Base-by-base conservation (phyloP, 192 early-diverging fungal genomes). In the Rhizophagus sp. region DNA sequence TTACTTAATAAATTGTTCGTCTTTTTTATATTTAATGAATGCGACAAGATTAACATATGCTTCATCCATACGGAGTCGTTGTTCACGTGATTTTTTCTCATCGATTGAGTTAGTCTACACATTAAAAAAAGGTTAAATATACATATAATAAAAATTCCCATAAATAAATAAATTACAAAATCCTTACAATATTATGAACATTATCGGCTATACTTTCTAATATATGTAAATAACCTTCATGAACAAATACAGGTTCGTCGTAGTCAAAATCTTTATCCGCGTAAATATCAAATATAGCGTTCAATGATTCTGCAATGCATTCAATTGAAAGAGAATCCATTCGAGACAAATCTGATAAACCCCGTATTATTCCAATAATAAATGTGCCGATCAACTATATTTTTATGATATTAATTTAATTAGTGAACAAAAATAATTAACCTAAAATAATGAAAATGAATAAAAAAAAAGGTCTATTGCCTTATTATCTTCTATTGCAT, bases 271-370 rank as follows among this genome's bases (percentile, higher is more conserved):
- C 90, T 34, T 81, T 86, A 76, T 98, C 97, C 49, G 90, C 89
- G 82, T 97, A 98, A 30, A 97, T 90, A 79, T 98, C 97, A 78
- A 88, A 97, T 50, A 98, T 82, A 27, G 91, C 90, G 77, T 97
- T 95, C 80, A 98, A 80, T 0, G 92, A 93, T 82, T 97, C 96
- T 1, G 90, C 82, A 17, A 91, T 82, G 25, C 86, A 83, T 62
- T 88, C 89, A 22, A 84, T 70, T 19, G 79, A 33, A 17, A 78
- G 82, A 19, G 47, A 57, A 15, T 80, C 69, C 10, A 73, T 65
- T 25, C 78, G 81, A 22, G 81, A 81, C 39, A 86, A 81, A 62
- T 83, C 80, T 62, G 81, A 81, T 49, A 86, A 81, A 50, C 82
- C 78, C 47, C 83, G 71, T 49, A 89, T 63, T 41, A 86, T 68